A percentile compares a stretch with the other conserved stretches of the same genome.
phyloP scores from a whole-genome alignment of 257 asterid genomes.

The Nicotiana benthamiana region DNA sequence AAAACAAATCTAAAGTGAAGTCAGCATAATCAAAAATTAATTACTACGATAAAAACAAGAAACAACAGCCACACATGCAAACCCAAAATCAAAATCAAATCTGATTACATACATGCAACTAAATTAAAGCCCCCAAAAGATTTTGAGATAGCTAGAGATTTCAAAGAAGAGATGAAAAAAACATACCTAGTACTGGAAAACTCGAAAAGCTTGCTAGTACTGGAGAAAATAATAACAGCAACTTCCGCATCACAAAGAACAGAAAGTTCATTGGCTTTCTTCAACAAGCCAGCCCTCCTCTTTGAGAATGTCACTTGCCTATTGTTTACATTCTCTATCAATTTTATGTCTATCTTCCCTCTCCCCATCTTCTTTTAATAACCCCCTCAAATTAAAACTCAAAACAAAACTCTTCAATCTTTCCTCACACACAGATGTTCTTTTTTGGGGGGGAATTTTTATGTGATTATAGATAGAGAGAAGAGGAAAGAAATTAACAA shows the following conservation, averaged over 20 bases:
- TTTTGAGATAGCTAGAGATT: too few species aligned
- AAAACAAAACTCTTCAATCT: neutral
- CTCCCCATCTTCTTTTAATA: conserved; percentile 47
- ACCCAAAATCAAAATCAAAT: neutral
- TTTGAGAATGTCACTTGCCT: conserved; percentile 78
- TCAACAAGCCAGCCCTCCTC: conserved; percentile 58
- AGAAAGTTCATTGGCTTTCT: conserved; percentile 73
- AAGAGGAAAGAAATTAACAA: neutral
- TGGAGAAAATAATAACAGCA: conserved; percentile 67
- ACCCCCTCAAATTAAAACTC: neutral
- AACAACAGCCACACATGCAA: neutral
- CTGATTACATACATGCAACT: neutral
- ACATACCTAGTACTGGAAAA: conserved; percentile 56
- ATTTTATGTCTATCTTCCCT: conserved; percentile 72
- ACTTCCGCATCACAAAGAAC: conserved; percentile 76
- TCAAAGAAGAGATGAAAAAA: neutral
- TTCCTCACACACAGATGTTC: neutral
- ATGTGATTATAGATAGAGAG: neutral
- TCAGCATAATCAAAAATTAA: neutral
- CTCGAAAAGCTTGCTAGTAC: conserved; percentile 63
- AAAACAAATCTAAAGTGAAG: neutral
- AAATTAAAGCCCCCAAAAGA: neutral
- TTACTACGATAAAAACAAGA: neutral
- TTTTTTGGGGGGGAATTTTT: neutral
- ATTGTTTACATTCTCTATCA: conserved; percentile 68